Percentiles rank a stretch among this genome's conserved stretches.
Evolutionary conservation across 78 protist genomes (phyloP).

Genomic region (Tieghemostelium lacteum): DNA sequence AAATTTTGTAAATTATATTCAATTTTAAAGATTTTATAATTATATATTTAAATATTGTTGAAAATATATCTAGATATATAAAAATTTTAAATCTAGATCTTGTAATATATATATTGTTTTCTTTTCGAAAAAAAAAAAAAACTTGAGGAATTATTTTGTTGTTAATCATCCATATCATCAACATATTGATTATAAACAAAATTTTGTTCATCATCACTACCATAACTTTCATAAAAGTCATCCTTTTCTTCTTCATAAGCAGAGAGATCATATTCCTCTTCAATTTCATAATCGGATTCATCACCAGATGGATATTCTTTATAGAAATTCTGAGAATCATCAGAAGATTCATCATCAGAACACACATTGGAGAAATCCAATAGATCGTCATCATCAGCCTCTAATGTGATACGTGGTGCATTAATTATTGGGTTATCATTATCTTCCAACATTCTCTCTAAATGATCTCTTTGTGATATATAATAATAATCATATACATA

Average conservation of each 20-base stretch:
- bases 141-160: too few species aligned
- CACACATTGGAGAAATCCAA: conserved; percentile 1
- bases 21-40: too few species aligned
- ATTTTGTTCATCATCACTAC: conserved; percentile 29
- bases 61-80: too few species aligned
- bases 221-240: conserved; percentile 13
- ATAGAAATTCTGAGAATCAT: conserved; percentile 31
- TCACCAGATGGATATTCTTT: conserved; percentile 24
- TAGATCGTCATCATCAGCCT: conserved; percentile 52
- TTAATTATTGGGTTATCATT: too few species aligned
- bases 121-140: too few species aligned
- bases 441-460: background rate
- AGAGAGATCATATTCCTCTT: background rate
- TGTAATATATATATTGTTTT: too few species aligned
- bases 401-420: conserved; percentile 15
- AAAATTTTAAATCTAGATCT: too few species aligned
- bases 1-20: too few species aligned
- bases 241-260: conserved; percentile 1
- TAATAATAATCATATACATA: conserved; percentile 29
- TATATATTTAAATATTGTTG: too few species aligned
- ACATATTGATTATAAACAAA: background rate
- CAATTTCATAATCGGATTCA: conserved; percentile 27
- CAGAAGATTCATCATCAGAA: conserved; percentile 2
- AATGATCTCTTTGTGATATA: background rate
- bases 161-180: too few species aligned